Evolutionary conservation across 805 yeast species (phyloP).

Genomic region (Candida vaughaniae): DNA sequence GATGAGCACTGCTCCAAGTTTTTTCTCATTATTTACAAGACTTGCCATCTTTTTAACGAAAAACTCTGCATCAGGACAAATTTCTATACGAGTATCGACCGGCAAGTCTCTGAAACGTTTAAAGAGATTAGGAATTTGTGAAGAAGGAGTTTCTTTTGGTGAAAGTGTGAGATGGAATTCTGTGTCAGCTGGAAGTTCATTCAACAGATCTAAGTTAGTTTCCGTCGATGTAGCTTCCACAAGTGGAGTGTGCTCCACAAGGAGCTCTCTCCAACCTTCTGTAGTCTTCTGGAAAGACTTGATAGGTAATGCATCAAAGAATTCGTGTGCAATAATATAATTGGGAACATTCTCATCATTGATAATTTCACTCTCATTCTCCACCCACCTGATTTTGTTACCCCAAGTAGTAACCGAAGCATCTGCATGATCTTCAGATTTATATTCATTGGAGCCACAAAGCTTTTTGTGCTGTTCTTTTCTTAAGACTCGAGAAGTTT

Average conservation of each 20-base stretch:
- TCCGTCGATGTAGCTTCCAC: slow-evolving; percentile 18
- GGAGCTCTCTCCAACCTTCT: slow-evolving; percentile 75
- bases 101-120: slow-evolving; percentile 54
- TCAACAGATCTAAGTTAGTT: neutral
- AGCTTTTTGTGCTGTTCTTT: slow-evolving; percentile 52
- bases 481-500: slow-evolving; percentile 67
- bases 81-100: slow-evolving; percentile 60
- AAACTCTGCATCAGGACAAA: slow-evolving; percentile 70
- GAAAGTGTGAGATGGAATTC: slow-evolving; percentile 58
- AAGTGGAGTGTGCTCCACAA: slow-evolving; percentile 56
- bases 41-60: slow-evolving; percentile 54
- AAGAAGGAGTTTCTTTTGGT: slow-evolving; percentile 60
- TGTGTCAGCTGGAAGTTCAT: slow-evolving; percentile 17
- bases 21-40: slow-evolving; percentile 37
- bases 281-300: slow-evolving; percentile 61
- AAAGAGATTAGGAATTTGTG: slow-evolving; percentile 52
- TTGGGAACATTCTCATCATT: slow-evolving; percentile 40
- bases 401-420: slow-evolving; percentile 50
- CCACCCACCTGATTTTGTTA: slow-evolving; percentile 55
- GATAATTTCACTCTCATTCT: slow-evolving; percentile 51
- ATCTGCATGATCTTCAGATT: slow-evolving; percentile 29
- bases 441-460: slow-evolving; percentile 33
- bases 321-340: slow-evolving; percentile 78
- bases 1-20: slow-evolving; percentile 63
- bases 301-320: slow-evolving; percentile 83